These are phyloP conservation scores for Echeveria elegans DNA, from an alignment of 164 flowering plant species.

Conservation along the genomic window DNA sequence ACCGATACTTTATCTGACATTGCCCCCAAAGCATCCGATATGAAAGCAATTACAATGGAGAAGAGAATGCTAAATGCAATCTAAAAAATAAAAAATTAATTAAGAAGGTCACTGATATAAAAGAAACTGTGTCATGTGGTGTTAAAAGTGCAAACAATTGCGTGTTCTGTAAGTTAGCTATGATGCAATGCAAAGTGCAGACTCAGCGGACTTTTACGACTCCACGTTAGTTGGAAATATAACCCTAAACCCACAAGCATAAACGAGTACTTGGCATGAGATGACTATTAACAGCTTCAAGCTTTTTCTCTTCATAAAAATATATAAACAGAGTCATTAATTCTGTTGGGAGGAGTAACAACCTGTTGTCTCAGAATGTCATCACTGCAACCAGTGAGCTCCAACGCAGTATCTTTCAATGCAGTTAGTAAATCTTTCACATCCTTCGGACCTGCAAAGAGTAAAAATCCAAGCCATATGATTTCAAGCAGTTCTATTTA, in stretches of 20 bases:
- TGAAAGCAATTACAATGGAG: slow-evolving; percentile 65
- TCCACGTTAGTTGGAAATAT: background rate
- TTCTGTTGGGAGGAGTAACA: slow-evolving; percentile 1
- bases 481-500: background rate
- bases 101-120: background rate
- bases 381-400: slow-evolving; percentile 30
- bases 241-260: background rate
- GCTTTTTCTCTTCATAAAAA: background rate
- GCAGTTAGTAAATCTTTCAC: slow-evolving; percentile 52
- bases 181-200: too few species aligned
- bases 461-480: slow-evolving; percentile 5
- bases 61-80: slow-evolving; percentile 67
- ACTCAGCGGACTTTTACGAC: too few species aligned
- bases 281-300: background rate
- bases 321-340: background rate
- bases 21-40: slow-evolving; percentile 88
- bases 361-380: slow-evolving; percentile 69
- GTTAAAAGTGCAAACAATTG: background rate
- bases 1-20: slow-evolving; percentile 58
- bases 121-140: background rate
- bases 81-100: slow-evolving; percentile 37
- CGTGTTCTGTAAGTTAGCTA: too few species aligned
- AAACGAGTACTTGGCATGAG: background rate
- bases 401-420: slow-evolving; percentile 64
- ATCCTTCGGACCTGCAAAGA: slow-evolving; percentile 69